Percentiles rank a stretch among this genome's conserved stretches.
phyloP scores from a whole-genome alignment of 148 eudicot species.

The Vaccinium macrocarpon region DNA sequence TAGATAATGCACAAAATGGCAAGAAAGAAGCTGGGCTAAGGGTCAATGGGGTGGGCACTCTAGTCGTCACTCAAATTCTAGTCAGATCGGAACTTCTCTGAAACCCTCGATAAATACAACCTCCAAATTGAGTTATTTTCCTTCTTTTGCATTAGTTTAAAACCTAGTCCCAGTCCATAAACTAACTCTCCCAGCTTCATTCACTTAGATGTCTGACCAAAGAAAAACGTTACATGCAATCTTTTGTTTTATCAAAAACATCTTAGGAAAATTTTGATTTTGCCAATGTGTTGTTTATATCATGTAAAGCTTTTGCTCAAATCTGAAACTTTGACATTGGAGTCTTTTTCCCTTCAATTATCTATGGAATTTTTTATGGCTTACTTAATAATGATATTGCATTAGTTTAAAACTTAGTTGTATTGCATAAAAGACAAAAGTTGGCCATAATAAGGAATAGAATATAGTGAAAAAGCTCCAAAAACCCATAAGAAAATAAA shows the following conservation, averaged over 20 bases:
- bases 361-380: neutral
- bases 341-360: neutral
- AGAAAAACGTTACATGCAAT: neutral
- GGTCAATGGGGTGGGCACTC: neutral
- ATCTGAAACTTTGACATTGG: neutral
- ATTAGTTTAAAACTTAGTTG: neutral
- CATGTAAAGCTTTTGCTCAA: neutral
- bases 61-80: neutral
- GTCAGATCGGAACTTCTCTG: neutral
- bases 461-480: neutral
- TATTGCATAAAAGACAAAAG: neutral
- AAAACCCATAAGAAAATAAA: neutral
- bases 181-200: neutral
- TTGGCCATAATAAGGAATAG: neutral
- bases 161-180: neutral
- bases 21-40: neutral
- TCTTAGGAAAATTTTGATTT: neutral
- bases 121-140: neutral
- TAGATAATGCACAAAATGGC: neutral
- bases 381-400: neutral
- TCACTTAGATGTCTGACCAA: neutral
- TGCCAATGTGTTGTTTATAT: neutral
- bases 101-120: neutral
- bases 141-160: neutral
- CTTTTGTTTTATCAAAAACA: neutral